These are phyloP conservation scores for Dryadomyces quercus-mongolicae DNA, from an alignment of 2,329 filamentous ascomycete species.

Conservation along the genomic window DNA sequence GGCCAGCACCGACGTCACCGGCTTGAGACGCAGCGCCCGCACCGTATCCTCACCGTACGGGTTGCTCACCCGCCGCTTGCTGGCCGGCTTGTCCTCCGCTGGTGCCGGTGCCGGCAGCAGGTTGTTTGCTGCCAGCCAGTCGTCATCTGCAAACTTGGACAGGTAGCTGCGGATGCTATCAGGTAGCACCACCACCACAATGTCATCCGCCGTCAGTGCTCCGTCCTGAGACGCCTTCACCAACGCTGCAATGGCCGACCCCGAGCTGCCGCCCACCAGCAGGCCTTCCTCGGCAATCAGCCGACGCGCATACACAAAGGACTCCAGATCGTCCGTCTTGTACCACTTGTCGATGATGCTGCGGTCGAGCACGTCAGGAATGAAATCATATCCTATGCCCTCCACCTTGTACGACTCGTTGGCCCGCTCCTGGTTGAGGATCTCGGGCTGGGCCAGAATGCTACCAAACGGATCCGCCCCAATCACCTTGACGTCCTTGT, in stretches of 20 bases:
- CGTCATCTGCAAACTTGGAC: conserved; percentile 96
- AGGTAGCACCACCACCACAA: conserved; percentile 81
- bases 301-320: conserved; percentile 79
- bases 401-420: conserved; percentile 95
- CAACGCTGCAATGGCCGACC: conserved; percentile 78
- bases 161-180: conserved; percentile 97
- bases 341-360: conserved; percentile 84
- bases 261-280: conserved; percentile 84
- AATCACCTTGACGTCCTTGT: conserved; percentile 71
- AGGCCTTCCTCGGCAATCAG: conserved; percentile 91
- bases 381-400: conserved; percentile 97
- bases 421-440: conserved; percentile 65
- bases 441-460: conserved; percentile 71
- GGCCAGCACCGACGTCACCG: conserved; percentile 72
- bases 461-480: conserved; percentile 89
- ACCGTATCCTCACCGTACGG: conserved; percentile 71
- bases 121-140: conserved; percentile 96
- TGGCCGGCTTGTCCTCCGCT: conserved; percentile 14
- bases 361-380: conserved; percentile 84
- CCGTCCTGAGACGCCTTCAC: conserved; percentile 66
- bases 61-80: conserved; percentile 37
- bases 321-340: conserved; percentile 89
- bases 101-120: conserved; percentile 49
- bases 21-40: conserved; percentile 75
- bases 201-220: conserved; percentile 68